Percentiles rank a stretch among this genome's conserved stretches.
phyloP scores from a whole-genome alignment of 345 rosid species.

The Pistacia integerrima region DNA sequence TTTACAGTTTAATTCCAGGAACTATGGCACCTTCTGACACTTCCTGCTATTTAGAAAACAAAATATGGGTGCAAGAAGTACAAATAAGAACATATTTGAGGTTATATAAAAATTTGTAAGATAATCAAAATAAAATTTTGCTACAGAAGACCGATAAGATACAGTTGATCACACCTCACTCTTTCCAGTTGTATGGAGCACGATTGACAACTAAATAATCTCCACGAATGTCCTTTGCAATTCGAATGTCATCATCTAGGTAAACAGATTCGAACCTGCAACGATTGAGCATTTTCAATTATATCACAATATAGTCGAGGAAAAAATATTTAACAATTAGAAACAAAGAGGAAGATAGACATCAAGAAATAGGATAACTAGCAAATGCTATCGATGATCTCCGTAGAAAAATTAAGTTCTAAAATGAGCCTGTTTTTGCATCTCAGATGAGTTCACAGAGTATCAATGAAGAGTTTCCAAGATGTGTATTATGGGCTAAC shows the following conservation, averaged over 20 bases:
- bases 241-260: slow-evolving; percentile 41
- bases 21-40: neutral
- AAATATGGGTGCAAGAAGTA: neutral
- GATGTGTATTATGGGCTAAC: too few species aligned
- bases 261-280: slow-evolving; percentile 42
- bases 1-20: neutral
- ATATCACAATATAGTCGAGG: neutral
- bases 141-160: neutral
- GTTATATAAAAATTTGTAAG: neutral
- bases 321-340: neutral
- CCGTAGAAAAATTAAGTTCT: neutral
- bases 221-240: slow-evolving; percentile 41
- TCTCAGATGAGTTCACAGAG: too few species aligned
- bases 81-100: neutral
- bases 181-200: slow-evolving; percentile 38
- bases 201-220: slow-evolving; percentile 40
- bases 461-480: too few species aligned
- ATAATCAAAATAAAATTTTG: neutral
- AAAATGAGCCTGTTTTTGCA: too few species aligned
- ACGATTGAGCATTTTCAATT: neutral
- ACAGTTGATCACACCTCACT: slow-evolving; percentile 21
- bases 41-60: neutral
- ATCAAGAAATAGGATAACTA: neutral
- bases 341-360: neutral
- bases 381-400: neutral